These are phyloP conservation scores for Nannizzia gypsea DNA, from an alignment of 2,329 filamentous ascomycete species.

Conservation along the genomic window DNA sequence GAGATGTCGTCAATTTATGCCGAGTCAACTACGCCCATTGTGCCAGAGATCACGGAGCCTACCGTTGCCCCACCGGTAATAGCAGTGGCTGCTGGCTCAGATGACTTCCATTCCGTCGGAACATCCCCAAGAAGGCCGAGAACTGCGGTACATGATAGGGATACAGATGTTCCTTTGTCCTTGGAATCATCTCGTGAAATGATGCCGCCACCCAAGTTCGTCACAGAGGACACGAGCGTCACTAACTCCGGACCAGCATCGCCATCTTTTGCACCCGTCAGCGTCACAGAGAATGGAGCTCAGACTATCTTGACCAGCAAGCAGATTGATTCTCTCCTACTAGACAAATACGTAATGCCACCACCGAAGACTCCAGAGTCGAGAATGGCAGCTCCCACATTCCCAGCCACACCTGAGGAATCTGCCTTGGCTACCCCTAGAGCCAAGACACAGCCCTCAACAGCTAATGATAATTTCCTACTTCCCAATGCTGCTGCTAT, in stretches of 20 bases:
- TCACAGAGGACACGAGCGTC: neutral
- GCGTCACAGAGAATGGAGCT: slow-evolving; percentile 57
- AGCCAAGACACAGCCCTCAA: slow-evolving; percentile 21
- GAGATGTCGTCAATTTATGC: slow-evolving; percentile 23
- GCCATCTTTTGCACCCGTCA: slow-evolving; percentile 19
- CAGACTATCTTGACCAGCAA: slow-evolving; percentile 77
- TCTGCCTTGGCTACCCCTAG: slow-evolving; percentile 31
- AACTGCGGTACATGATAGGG: slow-evolving; percentile 14
- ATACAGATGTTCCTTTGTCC: neutral
- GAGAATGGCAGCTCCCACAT: neutral
- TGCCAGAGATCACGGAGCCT: slow-evolving; percentile 10
- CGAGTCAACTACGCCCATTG: slow-evolving; percentile 13
- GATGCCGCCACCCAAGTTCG: neutral
- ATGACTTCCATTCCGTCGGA: slow-evolving; percentile 16
- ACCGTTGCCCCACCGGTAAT: neutral
- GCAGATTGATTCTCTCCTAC: slow-evolving; percentile 65
- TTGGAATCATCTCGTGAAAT: neutral
- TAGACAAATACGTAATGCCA: slow-evolving; percentile 35
- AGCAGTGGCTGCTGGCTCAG: neutral
- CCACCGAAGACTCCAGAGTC: slow-evolving; percentile 14
- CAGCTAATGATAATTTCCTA: slow-evolving; percentile 23
- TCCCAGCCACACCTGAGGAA: slow-evolving; percentile 6
- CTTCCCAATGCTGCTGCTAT: slow-evolving; percentile 20
- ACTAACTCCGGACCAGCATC: neutral
- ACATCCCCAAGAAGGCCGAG: slow-evolving; percentile 11